These are phyloP conservation scores for Coniochaeta ligniaria DNA, from an alignment of 2,329 filamentous ascomycete species.

Conservation along the genomic window DNA sequence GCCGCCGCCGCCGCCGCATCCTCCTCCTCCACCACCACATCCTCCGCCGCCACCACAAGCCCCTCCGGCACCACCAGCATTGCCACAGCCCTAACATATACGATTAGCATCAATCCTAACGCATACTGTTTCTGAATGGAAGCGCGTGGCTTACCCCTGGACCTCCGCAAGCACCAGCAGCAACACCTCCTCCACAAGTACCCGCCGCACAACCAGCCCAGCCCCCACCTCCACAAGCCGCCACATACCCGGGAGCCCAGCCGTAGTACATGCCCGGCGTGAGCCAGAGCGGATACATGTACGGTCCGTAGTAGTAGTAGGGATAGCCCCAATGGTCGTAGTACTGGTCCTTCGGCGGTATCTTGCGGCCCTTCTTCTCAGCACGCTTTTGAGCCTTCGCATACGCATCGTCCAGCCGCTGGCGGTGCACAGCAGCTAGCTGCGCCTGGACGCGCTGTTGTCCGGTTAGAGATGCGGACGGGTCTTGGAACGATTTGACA, in stretches of 20 bases:
- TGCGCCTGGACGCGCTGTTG: constrained; percentile 24
- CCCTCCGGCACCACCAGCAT: constrained; percentile 2
- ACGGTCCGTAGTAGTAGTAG: constrained; percentile 42
- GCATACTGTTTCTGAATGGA: too few species aligned
- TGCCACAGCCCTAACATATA: neutral
- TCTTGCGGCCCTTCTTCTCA: constrained; percentile 36
- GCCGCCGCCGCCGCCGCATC: constrained; percentile 7
- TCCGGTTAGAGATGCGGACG: constrained; percentile 6
- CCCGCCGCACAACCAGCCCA: constrained; percentile 36
- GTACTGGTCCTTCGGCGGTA: constrained; percentile 41
- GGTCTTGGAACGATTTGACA: constrained; percentile 28
- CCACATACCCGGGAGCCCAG: constrained; percentile 28
- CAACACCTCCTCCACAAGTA: constrained; percentile 38
- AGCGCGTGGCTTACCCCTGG: constrained; percentile 18
- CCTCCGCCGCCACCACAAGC: neutral
- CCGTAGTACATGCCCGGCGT: constrained; percentile 38
- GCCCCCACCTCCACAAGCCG: constrained; percentile 24
- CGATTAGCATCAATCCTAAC: constrained; percentile 1
- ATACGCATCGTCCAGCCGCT: constrained; percentile 47
- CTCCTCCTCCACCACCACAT: constrained; percentile 7
- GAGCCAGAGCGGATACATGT: constrained; percentile 33
- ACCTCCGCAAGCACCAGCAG: constrained; percentile 35
- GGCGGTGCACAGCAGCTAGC: constrained; percentile 24
- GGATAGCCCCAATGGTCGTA: constrained; percentile 47
- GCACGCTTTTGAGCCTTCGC: constrained; percentile 42